These are phyloP conservation scores for Endocladia muricata DNA, from an alignment of 31 red algal species.

Conservation along the genomic window DNA sequence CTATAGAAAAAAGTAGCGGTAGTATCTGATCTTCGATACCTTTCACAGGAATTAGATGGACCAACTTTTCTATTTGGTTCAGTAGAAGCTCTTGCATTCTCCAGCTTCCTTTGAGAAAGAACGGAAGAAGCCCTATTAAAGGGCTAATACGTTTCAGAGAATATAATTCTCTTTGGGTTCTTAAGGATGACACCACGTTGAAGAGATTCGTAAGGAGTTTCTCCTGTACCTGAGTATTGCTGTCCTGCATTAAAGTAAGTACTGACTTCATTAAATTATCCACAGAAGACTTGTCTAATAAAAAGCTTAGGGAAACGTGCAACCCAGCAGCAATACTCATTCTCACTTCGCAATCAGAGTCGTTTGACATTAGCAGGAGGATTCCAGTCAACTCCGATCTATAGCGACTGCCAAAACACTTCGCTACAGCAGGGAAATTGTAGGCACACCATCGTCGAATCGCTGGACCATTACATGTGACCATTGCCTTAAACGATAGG, in stretches of 20 bases:
- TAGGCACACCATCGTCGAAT: constrained; percentile 75
- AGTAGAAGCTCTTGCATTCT: constrained; percentile 66
- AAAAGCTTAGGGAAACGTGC: too few species aligned
- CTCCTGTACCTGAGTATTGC: constrained; percentile 46
- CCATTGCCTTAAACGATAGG: constrained; percentile 64
- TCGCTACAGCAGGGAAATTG: constrained; percentile 74
- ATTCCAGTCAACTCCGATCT: constrained; percentile 58
- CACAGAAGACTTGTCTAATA: too few species aligned
- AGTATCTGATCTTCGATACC: constrained; percentile 32
- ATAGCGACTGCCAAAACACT: constrained; percentile 49
- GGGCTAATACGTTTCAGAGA: too few species aligned
- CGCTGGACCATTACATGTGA: constrained; percentile 77
- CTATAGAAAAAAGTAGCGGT: constrained; percentile 56
- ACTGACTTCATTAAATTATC: constrained; percentile 61
- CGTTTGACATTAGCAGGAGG: constrained; percentile 62
- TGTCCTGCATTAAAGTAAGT: constrained; percentile 50
- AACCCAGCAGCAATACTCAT: constrained; percentile 79
- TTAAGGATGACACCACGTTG: constrained; percentile 35
- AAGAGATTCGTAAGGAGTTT: constrained; percentile 65
- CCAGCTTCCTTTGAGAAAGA: constrained; percentile 85
- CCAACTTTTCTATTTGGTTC: constrained; percentile 51
- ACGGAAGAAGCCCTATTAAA: too few species aligned
- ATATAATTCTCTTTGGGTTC: constrained; percentile 42
- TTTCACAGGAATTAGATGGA: constrained; percentile 47
- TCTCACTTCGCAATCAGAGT: constrained; percentile 73